Base-by-base conservation (phyloP, 1,284 basidiomycete species). In the Singerocomus inundabilis region DNA sequence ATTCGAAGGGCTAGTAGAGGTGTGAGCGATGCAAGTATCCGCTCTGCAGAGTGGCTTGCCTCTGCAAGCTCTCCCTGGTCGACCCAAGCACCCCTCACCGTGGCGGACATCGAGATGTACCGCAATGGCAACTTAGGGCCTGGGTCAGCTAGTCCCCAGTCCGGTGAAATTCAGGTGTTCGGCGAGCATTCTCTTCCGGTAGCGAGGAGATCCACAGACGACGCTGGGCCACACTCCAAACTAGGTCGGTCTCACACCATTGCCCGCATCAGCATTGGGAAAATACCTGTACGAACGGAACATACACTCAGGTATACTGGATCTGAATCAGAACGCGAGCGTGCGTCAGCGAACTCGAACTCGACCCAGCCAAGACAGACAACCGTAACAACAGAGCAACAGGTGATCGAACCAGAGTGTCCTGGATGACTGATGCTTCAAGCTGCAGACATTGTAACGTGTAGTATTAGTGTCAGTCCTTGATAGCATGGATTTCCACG, bases 221-320 rank as follows among this genome's bases (percentile, higher is more conserved):
- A 49, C 2, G 16, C 36, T 16, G 38, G 39, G 31, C 7, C 5
- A 40, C 9, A 16, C 16, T 28, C 39, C 29, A 40, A 32, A 40
- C 25, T 49, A 4, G 28, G 18, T 36, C 48, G 18, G 29, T 33
- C 46, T 9, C 66, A 67, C 44, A 67, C 75, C 44, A 76, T 64
- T 53, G 63, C 45, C 12, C 66, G 69, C 44, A 68, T 75, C 44
- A 78, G 68, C 52, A 62, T 74, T 33, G 75, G 77, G 2, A 70
- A 59, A 29, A 75, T 65, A 25, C 69, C 73, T 4, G 65, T 62
- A 44, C 67, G 62, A 49, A 58, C 51, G 5, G 75, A 72, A 25
- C 76, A 72, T 6, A 53, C 57, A 9, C 69, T 69, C 11, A 61
- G 61, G 4, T 62, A 42, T 24, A 49, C 59, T 13, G 49, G 47